Conservation (phyloP, 108 stramenopile species). For the Hondaea fermentalgiana region DNA sequence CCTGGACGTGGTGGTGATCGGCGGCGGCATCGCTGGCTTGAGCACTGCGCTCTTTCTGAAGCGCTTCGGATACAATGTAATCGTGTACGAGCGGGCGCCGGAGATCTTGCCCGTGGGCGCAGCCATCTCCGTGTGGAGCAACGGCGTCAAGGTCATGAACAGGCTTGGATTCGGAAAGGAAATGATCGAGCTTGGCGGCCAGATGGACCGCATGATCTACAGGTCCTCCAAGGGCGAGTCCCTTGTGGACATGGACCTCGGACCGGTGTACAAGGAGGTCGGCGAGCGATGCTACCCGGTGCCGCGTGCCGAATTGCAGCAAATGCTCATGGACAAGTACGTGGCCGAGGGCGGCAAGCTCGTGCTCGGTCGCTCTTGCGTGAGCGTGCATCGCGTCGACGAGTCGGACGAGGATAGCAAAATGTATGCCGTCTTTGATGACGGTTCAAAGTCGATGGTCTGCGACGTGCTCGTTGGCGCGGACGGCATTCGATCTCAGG, state of each 20-base stretch:
- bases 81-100: background rate
- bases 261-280: background rate
- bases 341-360: conserved; percentile 3
- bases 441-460: background rate
- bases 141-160: conserved; percentile 12
- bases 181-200: background rate
- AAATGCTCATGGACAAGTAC: conserved; percentile 12
- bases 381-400: background rate
- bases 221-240: background rate
- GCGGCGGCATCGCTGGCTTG: conserved; percentile 15
- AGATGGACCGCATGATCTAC: conserved; percentile 5
- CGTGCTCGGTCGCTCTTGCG: background rate
- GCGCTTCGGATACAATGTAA: background rate
- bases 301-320: background rate
- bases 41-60: conserved; percentile 7
- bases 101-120: conserved; percentile 18
- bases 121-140: conserved; percentile 14
- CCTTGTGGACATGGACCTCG: background rate
- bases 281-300: conserved; percentile 7
- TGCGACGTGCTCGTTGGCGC: conserved; percentile 9
- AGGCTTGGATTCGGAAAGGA: background rate
- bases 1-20: background rate
- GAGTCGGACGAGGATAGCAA: background rate
- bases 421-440: background rate
- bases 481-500: background rate